Conservation (phyloP, 192 early-diverging fungal species). For the Rhizoclosmatium sp. region DNA sequence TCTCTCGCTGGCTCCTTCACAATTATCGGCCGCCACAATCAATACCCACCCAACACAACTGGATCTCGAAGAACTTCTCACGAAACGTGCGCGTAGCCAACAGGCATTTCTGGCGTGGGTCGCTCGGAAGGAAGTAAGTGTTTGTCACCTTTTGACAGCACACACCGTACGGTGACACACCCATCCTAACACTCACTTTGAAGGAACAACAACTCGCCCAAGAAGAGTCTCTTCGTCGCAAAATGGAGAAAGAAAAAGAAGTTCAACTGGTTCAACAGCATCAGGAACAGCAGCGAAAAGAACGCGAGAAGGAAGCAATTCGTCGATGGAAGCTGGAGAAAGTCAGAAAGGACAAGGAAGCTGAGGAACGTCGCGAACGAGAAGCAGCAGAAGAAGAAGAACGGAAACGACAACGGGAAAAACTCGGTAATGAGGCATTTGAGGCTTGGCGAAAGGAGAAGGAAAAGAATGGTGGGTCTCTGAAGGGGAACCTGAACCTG, state of each 20-base stretch:
- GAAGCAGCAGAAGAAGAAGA: not conserved
- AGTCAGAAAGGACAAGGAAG: not conserved
- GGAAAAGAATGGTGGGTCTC: not conserved
- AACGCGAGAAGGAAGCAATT: not conserved
- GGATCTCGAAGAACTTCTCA: not conserved
- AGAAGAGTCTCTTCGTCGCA: not conserved
- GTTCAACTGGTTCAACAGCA: not conserved
- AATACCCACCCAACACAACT: not conserved
- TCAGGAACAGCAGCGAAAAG: not conserved
- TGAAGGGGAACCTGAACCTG: not conserved
- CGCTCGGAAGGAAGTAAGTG: conserved; percentile 4
- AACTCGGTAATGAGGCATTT: not conserved
- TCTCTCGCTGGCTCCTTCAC: not conserved
- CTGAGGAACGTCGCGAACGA: not conserved
- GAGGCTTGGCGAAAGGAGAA: not conserved
- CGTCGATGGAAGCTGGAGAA: not conserved
- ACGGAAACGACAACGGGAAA: not conserved
- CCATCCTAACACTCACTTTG: not conserved
- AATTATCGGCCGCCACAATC: not conserved
- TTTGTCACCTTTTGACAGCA: not conserved
- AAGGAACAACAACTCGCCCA: conserved; percentile 9
- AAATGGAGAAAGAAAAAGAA: conserved; percentile 7
- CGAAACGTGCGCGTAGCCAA: not conserved
- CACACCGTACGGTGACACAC: not conserved
- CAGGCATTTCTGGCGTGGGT: conserved; percentile 29